Evolutionary conservation across 495 filamentous ascomycete genomes (phyloP), one percentile per base, ranked within the genome.

Genomic region (Neurospora sp.): DNA sequence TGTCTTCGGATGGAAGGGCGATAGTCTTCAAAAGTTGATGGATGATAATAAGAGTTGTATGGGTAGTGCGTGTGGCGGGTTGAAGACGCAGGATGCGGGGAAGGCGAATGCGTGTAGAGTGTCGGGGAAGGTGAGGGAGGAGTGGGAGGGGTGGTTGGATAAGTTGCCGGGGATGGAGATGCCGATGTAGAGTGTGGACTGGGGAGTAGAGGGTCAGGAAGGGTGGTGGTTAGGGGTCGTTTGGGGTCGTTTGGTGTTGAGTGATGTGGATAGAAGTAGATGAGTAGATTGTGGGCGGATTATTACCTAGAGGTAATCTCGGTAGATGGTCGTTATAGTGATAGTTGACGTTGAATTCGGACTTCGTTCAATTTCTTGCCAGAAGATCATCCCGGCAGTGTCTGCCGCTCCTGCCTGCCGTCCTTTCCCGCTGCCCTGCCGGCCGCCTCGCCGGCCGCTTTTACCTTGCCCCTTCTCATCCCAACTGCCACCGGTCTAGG

Each of bases 41-140:
- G 74, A 75, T 65, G 70, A 40, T 37, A 68, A 70, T 48, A 48
- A 48, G 44, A 48, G 22, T 48, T 85, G 83, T 73, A 76, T 71
- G 68, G 81, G 80, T 48, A 75, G 76, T 16, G 72, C 70, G 12
- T 85, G 84, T 76, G 71, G 73, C 0, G 75, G 76, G 40, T 74
- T 85, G 38, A 79, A 81, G 71, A 72, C 75, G 35, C 84, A 86
- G 74, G 73, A 74, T n/a, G 70, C 76, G 3, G 78, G 78, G 9
- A 73, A 76, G 14, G 83, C 84, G 35, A 83, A 79, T 72, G 74
- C 73, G 41, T 86, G 84, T 74, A 78, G 76, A 16, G 75, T 82
- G n/a, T n/a, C n/a, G n/a, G 80, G 79, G 69, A 79, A 76, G n/a
- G 80, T 84, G 1, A 68, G 75, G 8, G 83, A 86, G 74, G 73